Base-by-base conservation (phyloP, 1,139 yeast genomes). In the Hanseniaspora uvarum region DNA sequence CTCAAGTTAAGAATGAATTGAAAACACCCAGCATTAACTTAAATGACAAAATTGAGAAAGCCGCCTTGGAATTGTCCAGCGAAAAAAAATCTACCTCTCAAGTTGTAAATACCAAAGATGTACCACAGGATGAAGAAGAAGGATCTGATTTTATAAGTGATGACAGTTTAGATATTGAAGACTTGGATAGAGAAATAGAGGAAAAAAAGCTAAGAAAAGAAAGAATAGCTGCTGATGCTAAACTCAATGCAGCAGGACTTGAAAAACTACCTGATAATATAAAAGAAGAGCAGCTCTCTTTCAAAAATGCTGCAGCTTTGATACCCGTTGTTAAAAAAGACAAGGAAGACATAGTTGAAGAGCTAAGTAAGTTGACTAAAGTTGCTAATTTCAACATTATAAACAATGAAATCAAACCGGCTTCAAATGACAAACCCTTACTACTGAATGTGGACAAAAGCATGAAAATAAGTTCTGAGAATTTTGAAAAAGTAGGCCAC, bases 151-250 rank as follows among this genome's bases (percentile, higher is more conserved):
- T 43, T n/a, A 36, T 37, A 2, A 50, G 38, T 21, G 53, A 50
- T 44, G 53, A 50, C n/a, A 50, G 53, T 30, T 16, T 50, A 4
- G 53, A 50, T 14, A 36, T 50, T 43, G 53, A 50, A 38, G 53
- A 43, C 19, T 16, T 50, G 12, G 53, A 50, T 30, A 36, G 53
- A 31, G 49, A 50, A 37, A 50, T 50, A 8, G 53, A 48, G 8
- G 53, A 50, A 37, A 50, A 28, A 10, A 40, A 43, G 16, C 4
- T 50, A 4, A 36, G 53, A 44, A 50, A 23, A 44, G 53, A 50
- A 31, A 43, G 53, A 41, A 14, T 36, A n/a, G 26, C 24, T 10
- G 23, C 33, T 16, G 52, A 39, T 11, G 46, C 34, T 12, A 18
- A 44, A 12, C 1, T 19, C 3, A 28, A 5, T 21, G 24, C 21